Evolutionary conservation across 768 basidiomycete species (phyloP).

Genomic region (Hericium alpestre): DNA sequence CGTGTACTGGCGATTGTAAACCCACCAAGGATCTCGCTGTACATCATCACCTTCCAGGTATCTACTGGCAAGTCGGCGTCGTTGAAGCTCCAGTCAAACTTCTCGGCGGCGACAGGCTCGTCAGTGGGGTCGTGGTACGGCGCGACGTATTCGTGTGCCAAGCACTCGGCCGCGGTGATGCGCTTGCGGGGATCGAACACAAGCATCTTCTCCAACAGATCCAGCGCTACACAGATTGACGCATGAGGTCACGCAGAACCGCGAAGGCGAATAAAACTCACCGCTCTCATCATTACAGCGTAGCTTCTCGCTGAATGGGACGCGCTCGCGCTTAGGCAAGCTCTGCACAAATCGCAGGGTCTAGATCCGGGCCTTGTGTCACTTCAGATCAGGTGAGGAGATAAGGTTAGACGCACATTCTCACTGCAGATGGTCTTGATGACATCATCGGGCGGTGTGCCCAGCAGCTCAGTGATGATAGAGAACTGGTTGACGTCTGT

Average conservation of each 20-base stretch:
- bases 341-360: slow-evolving; percentile 98
- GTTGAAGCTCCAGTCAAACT: slow-evolving; percentile 99
- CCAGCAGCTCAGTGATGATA: slow-evolving; percentile 95
- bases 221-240: slow-evolving; percentile 50
- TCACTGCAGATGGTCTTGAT: slow-evolving; percentile 97
- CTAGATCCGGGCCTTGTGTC: slow-evolving; percentile 29
- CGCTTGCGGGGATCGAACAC: slow-evolving; percentile 97
- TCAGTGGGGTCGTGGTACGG: slow-evolving; percentile 99
- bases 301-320: slow-evolving; percentile 92
- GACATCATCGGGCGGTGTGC: slow-evolving; percentile 99
- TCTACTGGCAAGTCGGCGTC: slow-evolving; percentile 97
- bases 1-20: background rate
- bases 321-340: slow-evolving; percentile 88
- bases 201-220: slow-evolving; percentile 96
- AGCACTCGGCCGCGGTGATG: slow-evolving; percentile 86
- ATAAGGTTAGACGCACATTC: slow-evolving; percentile 53
- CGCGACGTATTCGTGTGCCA: slow-evolving; percentile 86
- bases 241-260: background rate
- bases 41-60: slow-evolving; percentile 99
- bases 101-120: slow-evolving; percentile 86
- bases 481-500: slow-evolving; percentile 99
- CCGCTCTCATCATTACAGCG: slow-evolving; percentile 79
- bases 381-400: background rate
- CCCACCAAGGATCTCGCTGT: slow-evolving; percentile 91
- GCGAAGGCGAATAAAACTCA: slow-evolving; percentile 24